A percentile compares a stretch with the other conserved stretches of the same genome.
phyloP scores from a whole-genome alignment of 257 asterid genomes.

The Ballota nigra region DNA sequence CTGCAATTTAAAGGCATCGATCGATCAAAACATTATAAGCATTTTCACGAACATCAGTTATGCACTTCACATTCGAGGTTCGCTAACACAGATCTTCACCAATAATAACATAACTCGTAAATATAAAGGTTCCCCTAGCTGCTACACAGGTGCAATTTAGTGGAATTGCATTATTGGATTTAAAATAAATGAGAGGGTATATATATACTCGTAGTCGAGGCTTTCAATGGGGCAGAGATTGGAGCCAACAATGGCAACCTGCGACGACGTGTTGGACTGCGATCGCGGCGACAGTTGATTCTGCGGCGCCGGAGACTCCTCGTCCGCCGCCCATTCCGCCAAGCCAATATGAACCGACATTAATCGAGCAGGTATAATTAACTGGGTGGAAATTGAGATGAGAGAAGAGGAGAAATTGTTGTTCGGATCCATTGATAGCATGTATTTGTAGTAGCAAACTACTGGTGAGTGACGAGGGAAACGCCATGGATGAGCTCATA shows the following conservation, averaged over 20 bases:
- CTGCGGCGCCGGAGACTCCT: constrained; percentile 29
- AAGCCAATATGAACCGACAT: constrained; percentile 24
- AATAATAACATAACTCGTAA: neutral
- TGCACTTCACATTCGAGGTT: neutral
- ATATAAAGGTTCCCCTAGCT: neutral
- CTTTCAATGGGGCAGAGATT: constrained; percentile 75
- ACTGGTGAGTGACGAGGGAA: neutral
- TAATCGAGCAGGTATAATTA: neutral
- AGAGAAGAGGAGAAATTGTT: neutral
- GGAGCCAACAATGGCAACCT: constrained; percentile 81
- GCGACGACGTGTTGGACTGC: constrained; percentile 69
- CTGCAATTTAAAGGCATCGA: neutral
- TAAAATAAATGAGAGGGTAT: neutral
- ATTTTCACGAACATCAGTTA: neutral
- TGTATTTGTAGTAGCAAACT: neutral
- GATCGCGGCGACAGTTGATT: constrained; percentile 37
- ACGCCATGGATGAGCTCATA: neutral
- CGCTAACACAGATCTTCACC: neutral
- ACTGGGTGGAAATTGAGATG: neutral
- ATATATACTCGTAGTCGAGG: constrained; percentile 83
- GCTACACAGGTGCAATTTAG: too few species aligned
- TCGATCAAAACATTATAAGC: neutral
- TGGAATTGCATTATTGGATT: neutral
- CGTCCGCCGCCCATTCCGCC: constrained; percentile 27
- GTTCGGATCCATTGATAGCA: neutral